Evolutionary conservation across 2,329 filamentous ascomycete genomes (phyloP).

Genomic region (Atkinsonella texensis): DNA sequence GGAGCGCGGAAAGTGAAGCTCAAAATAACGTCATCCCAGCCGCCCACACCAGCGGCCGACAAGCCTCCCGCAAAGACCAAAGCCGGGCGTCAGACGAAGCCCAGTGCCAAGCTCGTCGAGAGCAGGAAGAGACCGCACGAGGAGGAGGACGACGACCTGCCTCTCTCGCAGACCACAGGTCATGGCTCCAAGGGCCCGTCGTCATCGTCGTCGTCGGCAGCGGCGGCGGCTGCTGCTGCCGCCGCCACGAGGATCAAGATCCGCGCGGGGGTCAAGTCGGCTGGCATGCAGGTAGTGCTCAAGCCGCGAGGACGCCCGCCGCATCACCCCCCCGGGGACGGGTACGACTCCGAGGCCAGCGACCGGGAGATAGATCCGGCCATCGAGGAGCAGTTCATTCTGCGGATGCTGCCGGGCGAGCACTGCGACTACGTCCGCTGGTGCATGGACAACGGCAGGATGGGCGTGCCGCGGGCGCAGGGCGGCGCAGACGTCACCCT

Average conservation of each 20-base stretch:
- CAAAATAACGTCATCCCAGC: constrained; percentile 27
- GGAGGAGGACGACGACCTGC: constrained; percentile 38
- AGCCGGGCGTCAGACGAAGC: constrained; percentile 46
- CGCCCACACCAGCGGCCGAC: constrained; percentile 22
- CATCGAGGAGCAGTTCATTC: constrained; percentile 78
- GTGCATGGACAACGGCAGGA: constrained; percentile 62
- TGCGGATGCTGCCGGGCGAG: constrained; percentile 77
- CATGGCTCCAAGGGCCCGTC: neutral
- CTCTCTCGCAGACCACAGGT: constrained; percentile 14
- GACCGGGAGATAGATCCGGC: constrained; percentile 79
- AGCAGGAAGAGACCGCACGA: constrained; percentile 50
- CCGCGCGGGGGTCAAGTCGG: constrained; percentile 25
- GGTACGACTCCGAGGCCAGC: constrained; percentile 92
- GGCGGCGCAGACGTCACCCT: constrained; percentile 70
- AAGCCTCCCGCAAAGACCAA: constrained; percentile 36
- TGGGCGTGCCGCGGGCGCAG: constrained; percentile 51
- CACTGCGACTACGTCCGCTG: constrained; percentile 75
- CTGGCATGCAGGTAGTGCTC: constrained; percentile 30
- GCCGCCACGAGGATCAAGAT: constrained; percentile 44
- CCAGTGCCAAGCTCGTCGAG: constrained; percentile 43
- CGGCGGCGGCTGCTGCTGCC: constrained; percentile 12
- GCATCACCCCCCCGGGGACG: constrained; percentile 64
- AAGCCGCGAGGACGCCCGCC: constrained; percentile 58
- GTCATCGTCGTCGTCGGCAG: neutral
- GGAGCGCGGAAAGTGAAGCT: constrained; percentile 28